A percentile compares a stretch with the other conserved stretches of the same genome.
phyloP scores from a whole-genome alignment of 495 filamentous ascomycete genomes.

The Aspergillus cavernicola region DNA sequence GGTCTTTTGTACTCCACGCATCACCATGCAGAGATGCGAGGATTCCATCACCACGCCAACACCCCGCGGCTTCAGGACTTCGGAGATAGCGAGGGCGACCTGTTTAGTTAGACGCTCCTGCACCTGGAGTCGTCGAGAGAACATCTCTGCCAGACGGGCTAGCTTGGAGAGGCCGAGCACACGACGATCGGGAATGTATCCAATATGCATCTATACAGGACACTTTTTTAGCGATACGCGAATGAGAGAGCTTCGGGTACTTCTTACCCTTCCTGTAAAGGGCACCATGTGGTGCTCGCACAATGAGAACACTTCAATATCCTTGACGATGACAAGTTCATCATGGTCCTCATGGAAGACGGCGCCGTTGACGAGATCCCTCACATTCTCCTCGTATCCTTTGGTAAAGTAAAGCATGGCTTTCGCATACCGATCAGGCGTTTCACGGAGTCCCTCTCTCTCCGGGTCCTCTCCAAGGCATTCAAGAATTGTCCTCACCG shows the following conservation, averaged over 20 bases:
- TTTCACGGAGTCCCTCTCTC: constrained; percentile 81
- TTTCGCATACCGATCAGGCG: constrained; percentile 88
- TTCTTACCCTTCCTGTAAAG: constrained; percentile 81
- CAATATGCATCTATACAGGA: constrained; percentile 82
- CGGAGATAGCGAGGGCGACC: constrained; percentile 88
- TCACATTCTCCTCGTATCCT: constrained; percentile 93
- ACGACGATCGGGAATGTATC: constrained; percentile 81
- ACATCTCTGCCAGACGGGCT: constrained; percentile 95
- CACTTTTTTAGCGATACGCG: constrained; percentile 8
- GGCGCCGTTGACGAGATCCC: constrained; percentile 88
- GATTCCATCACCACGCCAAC: constrained; percentile 98
- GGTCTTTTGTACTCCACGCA: constrained; percentile 91
- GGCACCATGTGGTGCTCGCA: constrained; percentile 98
- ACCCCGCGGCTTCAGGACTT: constrained; percentile 83
- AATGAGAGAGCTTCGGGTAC: not conserved
- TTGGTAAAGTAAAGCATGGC: constrained; percentile 99
- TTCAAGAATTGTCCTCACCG: constrained; percentile 86
- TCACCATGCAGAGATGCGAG: constrained; percentile 97
- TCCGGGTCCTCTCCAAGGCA: constrained; percentile 95
- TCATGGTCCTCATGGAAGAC: constrained; percentile 97
- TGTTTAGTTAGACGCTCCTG: constrained; percentile 96
- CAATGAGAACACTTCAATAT: constrained; percentile 92
- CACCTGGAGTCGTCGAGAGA: constrained; percentile 85
- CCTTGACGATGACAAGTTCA: constrained; percentile 95
- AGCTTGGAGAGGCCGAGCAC: constrained; percentile 96